These are phyloP conservation scores for Stemphylium beticola DNA, from an alignment of 2,329 filamentous ascomycete genomes.

Conservation along the genomic window DNA sequence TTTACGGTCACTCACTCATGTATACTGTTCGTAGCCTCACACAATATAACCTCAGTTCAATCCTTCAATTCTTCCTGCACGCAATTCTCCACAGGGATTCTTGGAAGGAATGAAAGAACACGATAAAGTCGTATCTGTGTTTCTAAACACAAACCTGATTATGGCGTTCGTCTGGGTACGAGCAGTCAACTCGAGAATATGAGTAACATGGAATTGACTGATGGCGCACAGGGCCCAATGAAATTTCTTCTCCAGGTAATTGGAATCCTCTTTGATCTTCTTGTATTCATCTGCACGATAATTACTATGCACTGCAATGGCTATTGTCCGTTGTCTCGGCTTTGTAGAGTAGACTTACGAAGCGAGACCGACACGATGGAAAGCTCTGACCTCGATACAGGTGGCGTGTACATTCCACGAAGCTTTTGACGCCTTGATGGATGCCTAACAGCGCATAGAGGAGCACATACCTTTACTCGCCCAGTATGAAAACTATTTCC, in stretches of 20 bases:
- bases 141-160: slow-evolving; percentile 38
- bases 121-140: slow-evolving; percentile 45
- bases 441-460: slow-evolving; percentile 50
- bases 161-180: slow-evolving; percentile 42
- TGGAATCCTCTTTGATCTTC: not conserved
- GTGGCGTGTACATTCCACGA: slow-evolving; percentile 42
- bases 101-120: slow-evolving; percentile 48
- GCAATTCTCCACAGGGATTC: no score
- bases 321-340: not conserved
- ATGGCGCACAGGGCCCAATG: slow-evolving; percentile 35
- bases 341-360: not conserved
- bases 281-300: not conserved
- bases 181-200: not conserved
- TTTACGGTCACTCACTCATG: no score
- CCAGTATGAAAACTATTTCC: slow-evolving; percentile 42
- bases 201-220: not conserved
- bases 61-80: no score
- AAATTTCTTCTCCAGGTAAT: slow-evolving; percentile 45
- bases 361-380: not conserved
- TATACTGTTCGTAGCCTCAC: no score
- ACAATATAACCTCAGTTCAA: no score
- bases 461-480: slow-evolving; percentile 48
- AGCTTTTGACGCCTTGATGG: slow-evolving; percentile 46
- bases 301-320: not conserved
- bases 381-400: slow-evolving; percentile 13